Conservation (phyloP, 208 protist species). For the Leishmania major region DNA sequence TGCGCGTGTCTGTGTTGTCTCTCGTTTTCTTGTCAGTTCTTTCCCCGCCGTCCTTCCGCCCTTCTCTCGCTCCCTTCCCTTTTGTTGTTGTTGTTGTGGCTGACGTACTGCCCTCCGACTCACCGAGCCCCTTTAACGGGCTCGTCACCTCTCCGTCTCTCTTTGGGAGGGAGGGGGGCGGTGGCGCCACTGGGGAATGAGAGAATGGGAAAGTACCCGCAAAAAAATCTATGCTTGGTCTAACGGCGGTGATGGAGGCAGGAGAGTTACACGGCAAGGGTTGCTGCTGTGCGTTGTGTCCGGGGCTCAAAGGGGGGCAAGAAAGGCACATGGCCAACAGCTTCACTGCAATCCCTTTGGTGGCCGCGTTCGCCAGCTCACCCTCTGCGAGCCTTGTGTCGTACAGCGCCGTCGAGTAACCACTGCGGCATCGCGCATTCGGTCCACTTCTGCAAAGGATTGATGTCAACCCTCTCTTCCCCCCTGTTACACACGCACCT, state of each 20-base stretch:
- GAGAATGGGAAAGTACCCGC: background rate
- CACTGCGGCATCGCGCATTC: background rate
- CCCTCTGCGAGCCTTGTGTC: background rate
- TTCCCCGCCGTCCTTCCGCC: no score
- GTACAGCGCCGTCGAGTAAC: background rate
- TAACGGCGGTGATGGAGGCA: background rate
- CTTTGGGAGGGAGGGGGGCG: background rate
- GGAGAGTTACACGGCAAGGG: background rate
- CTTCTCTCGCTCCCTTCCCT: background rate
- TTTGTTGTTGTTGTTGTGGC: background rate
- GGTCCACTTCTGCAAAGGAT: background rate
- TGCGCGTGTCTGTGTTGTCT: background rate
- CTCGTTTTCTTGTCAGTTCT: background rate
- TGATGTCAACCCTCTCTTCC: background rate
- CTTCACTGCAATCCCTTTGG: background rate
- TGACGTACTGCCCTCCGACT: background rate
- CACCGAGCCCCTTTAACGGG: background rate
- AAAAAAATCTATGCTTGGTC: background rate
- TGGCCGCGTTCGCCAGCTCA: background rate
- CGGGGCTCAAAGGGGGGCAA: background rate
- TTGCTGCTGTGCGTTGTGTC: background rate
- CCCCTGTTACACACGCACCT: background rate
- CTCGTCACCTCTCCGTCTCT: background rate
- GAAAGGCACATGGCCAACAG: background rate
- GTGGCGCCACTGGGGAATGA: background rate